phyloP scores from a whole-genome alignment of 306 rosid genomes.

The Lagenaria siceraria region DNA sequence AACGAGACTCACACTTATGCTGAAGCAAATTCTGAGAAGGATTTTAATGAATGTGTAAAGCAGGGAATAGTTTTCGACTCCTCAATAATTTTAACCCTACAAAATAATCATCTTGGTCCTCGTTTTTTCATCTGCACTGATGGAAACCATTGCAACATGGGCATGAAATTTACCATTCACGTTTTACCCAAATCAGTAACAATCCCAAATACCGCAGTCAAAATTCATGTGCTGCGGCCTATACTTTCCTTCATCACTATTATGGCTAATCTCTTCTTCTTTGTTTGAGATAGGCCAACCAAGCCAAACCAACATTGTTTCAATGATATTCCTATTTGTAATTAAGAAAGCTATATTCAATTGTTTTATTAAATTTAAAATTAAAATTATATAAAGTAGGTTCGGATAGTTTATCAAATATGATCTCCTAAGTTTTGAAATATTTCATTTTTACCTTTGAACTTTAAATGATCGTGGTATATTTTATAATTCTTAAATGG shows the following conservation, averaged over 20 bases:
- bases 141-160: not conserved
- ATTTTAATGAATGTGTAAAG: not conserved
- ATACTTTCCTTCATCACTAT: not conserved
- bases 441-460: no score
- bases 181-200: not conserved
- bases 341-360: no score
- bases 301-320: not conserved
- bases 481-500: no score
- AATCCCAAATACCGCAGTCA: not conserved
- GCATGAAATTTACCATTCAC: not conserved
- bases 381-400: no score
- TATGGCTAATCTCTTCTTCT: not conserved
- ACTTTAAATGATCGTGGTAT: no score
- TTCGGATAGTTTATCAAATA: no score
- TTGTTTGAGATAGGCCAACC: not conserved
- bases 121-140: not conserved
- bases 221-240: not conserved
- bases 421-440: no score
- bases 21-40: not conserved
- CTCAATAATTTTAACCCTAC: not conserved
- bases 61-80: not conserved
- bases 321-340: no score
- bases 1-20: not conserved
- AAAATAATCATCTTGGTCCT: not conserved
- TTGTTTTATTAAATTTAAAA: no score